Percentiles rank a stretch among this genome's conserved stretches.
phyloP scores from a whole-genome alignment of 345 rosid species.

The Anacardium occidentale region DNA sequence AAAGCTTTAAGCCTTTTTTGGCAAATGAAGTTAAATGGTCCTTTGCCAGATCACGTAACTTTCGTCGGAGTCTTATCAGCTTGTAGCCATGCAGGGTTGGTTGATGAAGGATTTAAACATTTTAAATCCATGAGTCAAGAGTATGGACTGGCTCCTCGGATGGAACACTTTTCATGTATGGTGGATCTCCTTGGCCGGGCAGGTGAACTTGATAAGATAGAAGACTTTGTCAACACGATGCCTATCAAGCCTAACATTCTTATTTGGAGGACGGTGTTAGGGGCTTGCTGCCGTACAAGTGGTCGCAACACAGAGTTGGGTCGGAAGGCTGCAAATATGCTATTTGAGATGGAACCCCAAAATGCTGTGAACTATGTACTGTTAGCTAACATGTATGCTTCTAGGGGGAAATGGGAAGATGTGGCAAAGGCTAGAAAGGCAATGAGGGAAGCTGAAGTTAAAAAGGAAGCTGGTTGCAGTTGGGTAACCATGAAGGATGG shows the following conservation, averaged over 20 bases:
- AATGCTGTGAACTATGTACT: slow-evolving; percentile 90
- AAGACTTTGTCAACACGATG: slow-evolving; percentile 60
- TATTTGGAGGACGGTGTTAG: slow-evolving; percentile 88
- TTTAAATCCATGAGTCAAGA: slow-evolving; percentile 63
- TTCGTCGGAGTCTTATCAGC: slow-evolving; percentile 89
- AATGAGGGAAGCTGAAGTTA: slow-evolving; percentile 72
- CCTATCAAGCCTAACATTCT: slow-evolving; percentile 76
- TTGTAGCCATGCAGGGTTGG: slow-evolving; percentile 86
- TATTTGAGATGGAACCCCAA: slow-evolving; percentile 72
- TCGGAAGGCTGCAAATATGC: slow-evolving; percentile 69
- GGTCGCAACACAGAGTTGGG: slow-evolving; percentile 65
- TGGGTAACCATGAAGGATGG: slow-evolving; percentile 97
- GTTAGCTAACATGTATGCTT: slow-evolving; percentile 85
- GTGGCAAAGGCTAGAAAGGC: slow-evolving; percentile 64
- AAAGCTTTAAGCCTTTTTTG: slow-evolving; percentile 65
- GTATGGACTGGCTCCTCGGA: slow-evolving; percentile 59
- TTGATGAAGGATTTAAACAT: slow-evolving; percentile 71
- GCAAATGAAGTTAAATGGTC: slow-evolving; percentile 60
- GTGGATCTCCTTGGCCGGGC: slow-evolving; percentile 93
- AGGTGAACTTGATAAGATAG: slow-evolving; percentile 69
- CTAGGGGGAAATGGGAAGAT: slow-evolving; percentile 79
- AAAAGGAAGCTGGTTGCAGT: slow-evolving; percentile 91
- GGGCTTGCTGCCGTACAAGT: slow-evolving; percentile 74
- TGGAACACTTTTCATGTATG: slow-evolving; percentile 87
- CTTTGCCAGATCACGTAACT: slow-evolving; percentile 84